These are phyloP conservation scores for Eucalyptus coolabah DNA, from an alignment of 345 rosid genomes.

Conservation along the genomic window DNA sequence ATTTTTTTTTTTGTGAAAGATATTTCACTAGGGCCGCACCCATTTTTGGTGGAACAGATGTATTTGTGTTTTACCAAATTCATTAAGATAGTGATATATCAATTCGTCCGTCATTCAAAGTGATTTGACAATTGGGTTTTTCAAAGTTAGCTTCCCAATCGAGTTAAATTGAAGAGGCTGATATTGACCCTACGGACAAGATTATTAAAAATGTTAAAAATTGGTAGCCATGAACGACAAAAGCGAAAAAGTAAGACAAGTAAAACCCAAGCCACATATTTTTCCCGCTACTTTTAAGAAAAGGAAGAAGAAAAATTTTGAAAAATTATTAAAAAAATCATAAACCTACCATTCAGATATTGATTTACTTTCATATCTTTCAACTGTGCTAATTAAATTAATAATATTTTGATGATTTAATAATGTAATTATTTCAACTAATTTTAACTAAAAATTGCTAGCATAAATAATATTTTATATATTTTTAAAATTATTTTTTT, in stretches of 20 bases:
- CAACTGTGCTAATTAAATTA: not conserved
- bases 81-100: not conserved
- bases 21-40: not conserved
- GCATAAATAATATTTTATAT: not conserved
- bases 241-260: not conserved
- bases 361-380: not conserved
- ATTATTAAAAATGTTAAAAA: not conserved
- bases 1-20: not conserved
- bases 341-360: not conserved
- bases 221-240: not conserved
- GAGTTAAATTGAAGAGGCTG: not conserved
- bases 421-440: fast-evolving
- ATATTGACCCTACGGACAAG: not conserved
- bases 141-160: not conserved
- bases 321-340: not conserved
- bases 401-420: not conserved
- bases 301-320: not conserved
- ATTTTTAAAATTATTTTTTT: not conserved
- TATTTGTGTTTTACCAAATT: not conserved
- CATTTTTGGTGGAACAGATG: not conserved
- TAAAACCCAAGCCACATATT: not conserved
- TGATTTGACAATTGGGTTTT: not conserved
- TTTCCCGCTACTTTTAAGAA: not conserved
- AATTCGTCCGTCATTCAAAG: not conserved
- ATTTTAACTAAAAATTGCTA: not conserved